phyloP scores from a whole-genome alignment of 305 asterid species.

The Solanum hybrid region DNA sequence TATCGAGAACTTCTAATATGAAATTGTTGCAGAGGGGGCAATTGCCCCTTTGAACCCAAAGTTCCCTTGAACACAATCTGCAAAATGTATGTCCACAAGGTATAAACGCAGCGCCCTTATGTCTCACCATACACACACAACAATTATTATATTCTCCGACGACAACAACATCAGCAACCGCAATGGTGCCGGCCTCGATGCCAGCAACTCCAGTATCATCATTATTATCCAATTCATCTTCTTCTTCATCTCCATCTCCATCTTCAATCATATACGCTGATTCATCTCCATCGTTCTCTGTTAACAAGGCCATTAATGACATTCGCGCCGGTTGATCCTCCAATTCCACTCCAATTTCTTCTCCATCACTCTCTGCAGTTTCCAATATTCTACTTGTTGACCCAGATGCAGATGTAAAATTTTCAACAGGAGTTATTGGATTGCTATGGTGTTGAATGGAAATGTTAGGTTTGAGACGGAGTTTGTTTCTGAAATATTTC shows the following conservation, averaged over 20 bases:
- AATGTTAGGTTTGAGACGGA: slow-evolving; percentile 29
- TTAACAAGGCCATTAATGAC: slow-evolving; percentile 62
- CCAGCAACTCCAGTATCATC: background rate
- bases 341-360: slow-evolving; percentile 1
- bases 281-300: slow-evolving; percentile 39
- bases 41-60: slow-evolving; percentile 53
- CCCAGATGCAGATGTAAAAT: background rate
- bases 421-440: background rate
- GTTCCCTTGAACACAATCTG: slow-evolving; percentile 60
- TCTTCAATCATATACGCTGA: slow-evolving; percentile 24
- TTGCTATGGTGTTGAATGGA: slow-evolving; percentile 22
- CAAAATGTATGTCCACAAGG: slow-evolving; percentile 82
- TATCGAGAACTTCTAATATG: slow-evolving; percentile 61
- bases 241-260: slow-evolving; percentile 15
- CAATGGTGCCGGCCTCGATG: background rate
- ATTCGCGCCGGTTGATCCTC: slow-evolving; percentile 30
- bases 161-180: background rate
- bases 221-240: slow-evolving; percentile 4
- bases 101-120: slow-evolving; percentile 56
- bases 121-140: slow-evolving; percentile 73
- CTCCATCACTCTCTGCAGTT: slow-evolving; percentile 13
- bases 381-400: background rate
- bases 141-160: slow-evolving; percentile 27
- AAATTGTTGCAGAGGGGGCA: slow-evolving; percentile 74
- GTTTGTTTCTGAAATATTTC: slow-evolving; percentile 45